Conservation (phyloP, 2,329 filamentous ascomycete species). For the Nakataea oryzae region DNA sequence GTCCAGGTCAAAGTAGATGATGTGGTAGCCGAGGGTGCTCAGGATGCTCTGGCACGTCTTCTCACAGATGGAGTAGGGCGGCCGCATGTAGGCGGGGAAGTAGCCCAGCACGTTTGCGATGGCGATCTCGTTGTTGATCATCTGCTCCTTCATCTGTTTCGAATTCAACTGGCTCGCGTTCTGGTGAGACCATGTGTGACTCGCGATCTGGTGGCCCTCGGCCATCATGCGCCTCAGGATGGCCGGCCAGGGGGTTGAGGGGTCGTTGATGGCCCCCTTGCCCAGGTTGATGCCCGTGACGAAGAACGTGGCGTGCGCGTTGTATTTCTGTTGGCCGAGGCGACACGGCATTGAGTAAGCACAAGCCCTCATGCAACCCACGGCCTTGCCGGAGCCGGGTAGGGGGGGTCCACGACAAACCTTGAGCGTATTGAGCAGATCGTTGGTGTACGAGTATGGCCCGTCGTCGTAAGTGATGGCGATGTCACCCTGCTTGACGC, state of each 20-base stretch:
- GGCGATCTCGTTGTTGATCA: constrained; percentile 34
- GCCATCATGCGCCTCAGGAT: constrained; percentile 27
- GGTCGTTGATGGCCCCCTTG: constrained; percentile 44
- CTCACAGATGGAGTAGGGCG: constrained; percentile 29
- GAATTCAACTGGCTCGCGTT: constrained; percentile 25
- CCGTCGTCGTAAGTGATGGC: constrained; percentile 61
- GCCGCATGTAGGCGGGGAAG: constrained; percentile 36
- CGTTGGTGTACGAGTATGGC: constrained; percentile 48
- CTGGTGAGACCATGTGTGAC: constrained; percentile 35
- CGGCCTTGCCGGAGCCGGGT: no score
- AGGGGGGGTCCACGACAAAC: constrained; percentile 3
- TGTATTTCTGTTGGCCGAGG: not conserved
- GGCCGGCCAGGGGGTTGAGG: constrained; percentile 29
- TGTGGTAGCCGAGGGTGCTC: constrained; percentile 22
- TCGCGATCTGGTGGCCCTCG: constrained; percentile 36
- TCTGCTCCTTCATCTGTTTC: constrained; percentile 23
- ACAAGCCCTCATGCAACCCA: not conserved
- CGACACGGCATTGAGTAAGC: not conserved
- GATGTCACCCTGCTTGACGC: constrained; percentile 45
- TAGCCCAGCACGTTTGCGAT: constrained; percentile 30
- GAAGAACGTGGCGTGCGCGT: constrained; percentile 58
- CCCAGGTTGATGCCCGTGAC: constrained; percentile 47
- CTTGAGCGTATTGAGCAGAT: constrained; percentile 51
- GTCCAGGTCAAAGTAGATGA: constrained; percentile 24
- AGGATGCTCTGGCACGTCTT: constrained; percentile 18